Percentiles rank a stretch among this genome's conserved stretches.
Conservation (phyloP, 2,329 filamentous ascomycete species). For the Talaromyces marneffei region DNA sequence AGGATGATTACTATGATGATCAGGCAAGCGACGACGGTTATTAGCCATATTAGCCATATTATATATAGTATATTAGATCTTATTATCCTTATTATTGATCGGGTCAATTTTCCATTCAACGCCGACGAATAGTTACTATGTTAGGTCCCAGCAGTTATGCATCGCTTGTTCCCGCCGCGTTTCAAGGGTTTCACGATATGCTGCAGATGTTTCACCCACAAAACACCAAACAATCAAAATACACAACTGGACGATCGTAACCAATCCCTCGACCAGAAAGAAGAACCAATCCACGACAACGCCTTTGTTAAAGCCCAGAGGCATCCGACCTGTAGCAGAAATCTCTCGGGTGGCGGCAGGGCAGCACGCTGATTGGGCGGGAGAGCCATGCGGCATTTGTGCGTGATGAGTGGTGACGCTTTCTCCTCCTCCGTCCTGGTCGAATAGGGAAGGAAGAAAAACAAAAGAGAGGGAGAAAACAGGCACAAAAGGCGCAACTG, state of each 20-base stretch:
- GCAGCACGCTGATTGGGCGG: neutral
- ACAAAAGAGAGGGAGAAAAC: too few relatives aligned
- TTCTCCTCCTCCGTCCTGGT: neutral
- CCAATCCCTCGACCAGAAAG: neutral
- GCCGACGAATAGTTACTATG: too few relatives aligned
- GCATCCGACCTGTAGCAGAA: slow-evolving; percentile 3
- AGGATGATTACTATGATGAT: slow-evolving; percentile 32
- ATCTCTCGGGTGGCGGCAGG: neutral
- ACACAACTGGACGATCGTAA: neutral
- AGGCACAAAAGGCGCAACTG: slow-evolving; percentile 5
- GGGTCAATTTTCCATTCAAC: neutral
- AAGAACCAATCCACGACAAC: neutral
- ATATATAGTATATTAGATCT: neutral
- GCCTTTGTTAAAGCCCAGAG: neutral
- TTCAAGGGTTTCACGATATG: neutral
- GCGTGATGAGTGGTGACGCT: slow-evolving; percentile 1
- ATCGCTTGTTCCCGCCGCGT: too few relatives aligned
- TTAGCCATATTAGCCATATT: neutral
- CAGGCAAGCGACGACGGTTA: slow-evolving; percentile 26
- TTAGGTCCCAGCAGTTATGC: too few relatives aligned
- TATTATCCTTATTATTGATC: neutral
- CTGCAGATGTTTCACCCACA: neutral
- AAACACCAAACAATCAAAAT: neutral
- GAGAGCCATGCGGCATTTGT: slow-evolving; percentile 8
- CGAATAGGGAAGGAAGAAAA: neutral